Evolutionary conservation across 176 grass and related monocot species (phyloP).

Genomic region (Ananas comosus): DNA sequence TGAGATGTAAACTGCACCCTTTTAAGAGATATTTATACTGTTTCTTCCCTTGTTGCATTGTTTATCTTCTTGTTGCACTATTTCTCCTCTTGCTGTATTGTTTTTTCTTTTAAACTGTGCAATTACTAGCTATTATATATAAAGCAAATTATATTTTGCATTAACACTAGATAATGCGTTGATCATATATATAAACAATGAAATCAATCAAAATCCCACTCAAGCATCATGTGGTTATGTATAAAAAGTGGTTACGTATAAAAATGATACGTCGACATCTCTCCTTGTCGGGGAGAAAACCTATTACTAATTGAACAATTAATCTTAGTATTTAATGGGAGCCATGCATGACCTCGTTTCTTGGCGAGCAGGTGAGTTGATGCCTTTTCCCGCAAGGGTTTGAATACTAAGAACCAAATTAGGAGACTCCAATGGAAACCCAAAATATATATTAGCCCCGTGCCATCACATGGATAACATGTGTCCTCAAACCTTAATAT

Average conservation of each 20-base stretch:
- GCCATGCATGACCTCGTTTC: conserved; percentile 29
- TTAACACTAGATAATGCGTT: too few relatives aligned
- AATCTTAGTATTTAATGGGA: conserved; percentile 26
- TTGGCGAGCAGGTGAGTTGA: conserved; percentile 53
- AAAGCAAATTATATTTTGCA: too few relatives aligned
- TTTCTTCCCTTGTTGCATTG: too few relatives aligned
- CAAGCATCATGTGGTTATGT: conserved; percentile 18
- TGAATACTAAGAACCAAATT: conserved; percentile 25
- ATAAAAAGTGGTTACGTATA: conserved; percentile 12
- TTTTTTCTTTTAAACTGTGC: too few relatives aligned
- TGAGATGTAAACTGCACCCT: too few relatives aligned
- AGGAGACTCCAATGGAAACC: background rate
- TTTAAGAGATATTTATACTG: too few relatives aligned
- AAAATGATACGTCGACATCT: conserved; percentile 33
- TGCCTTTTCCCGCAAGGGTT: conserved; percentile 72
- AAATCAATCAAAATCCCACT: conserved; percentile 34
- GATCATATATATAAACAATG: conserved; percentile 31
- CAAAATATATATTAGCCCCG: background rate
- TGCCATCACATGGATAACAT: conserved; percentile 10
- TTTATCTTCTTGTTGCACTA: too few relatives aligned
- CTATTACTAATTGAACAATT: conserved; percentile 29
- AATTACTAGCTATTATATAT: too few relatives aligned
- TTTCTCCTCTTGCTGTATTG: too few relatives aligned
- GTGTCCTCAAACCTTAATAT: conserved; percentile 9
- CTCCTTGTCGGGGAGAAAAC: conserved; percentile 37